phyloP scores from a whole-genome alignment of 1,284 basidiomycete species.

The Ceratobasidium sp. region DNA sequence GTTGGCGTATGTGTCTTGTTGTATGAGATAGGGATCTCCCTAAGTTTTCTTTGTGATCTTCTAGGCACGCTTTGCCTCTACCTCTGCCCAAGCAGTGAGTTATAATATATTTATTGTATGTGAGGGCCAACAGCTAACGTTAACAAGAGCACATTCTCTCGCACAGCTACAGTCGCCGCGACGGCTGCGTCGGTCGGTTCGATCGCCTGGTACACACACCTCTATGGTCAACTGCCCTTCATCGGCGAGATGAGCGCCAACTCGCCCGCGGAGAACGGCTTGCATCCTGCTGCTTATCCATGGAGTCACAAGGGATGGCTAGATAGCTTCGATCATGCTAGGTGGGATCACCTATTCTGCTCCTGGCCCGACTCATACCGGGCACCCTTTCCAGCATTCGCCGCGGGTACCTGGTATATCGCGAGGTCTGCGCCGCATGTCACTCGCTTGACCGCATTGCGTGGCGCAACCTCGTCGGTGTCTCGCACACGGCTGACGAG shows the following conservation, averaged over 20 bases:
- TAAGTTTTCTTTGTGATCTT: conserved; percentile 36
- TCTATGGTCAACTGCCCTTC: conserved; percentile 90
- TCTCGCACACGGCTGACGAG: conserved; percentile 96
- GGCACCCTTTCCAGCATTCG: conserved; percentile 74
- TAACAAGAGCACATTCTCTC: conserved; percentile 66
- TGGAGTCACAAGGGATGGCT: conserved; percentile 91
- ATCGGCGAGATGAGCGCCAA: conserved; percentile 89
- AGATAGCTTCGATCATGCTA: conserved; percentile 95
- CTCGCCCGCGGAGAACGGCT: conserved; percentile 91
- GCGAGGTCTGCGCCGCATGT: conserved; percentile 98
- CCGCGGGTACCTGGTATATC: conserved; percentile 98
- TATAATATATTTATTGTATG: conserved; percentile 8
- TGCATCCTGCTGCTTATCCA: conserved; percentile 89
- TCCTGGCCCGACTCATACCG: conserved; percentile 39
- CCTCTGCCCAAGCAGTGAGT: conserved; percentile 43
- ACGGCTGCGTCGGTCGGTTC: conserved; percentile 86
- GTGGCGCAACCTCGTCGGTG: conserved; percentile 99
- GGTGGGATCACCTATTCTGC: conserved; percentile 61
- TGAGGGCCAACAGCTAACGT: conserved; percentile 4
- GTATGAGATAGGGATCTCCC: conserved; percentile 1
- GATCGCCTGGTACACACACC: conserved; percentile 94
- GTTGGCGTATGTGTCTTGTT: conserved; percentile 26
- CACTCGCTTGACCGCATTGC: conserved; percentile 99
- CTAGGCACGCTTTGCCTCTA: conserved; percentile 46
- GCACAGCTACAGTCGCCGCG: conserved; percentile 79